Evolutionary conservation across 2,329 filamentous ascomycete genomes (phyloP), one percentile per base, ranked within the genome.

Genomic region (Apiospora hydei): DNA sequence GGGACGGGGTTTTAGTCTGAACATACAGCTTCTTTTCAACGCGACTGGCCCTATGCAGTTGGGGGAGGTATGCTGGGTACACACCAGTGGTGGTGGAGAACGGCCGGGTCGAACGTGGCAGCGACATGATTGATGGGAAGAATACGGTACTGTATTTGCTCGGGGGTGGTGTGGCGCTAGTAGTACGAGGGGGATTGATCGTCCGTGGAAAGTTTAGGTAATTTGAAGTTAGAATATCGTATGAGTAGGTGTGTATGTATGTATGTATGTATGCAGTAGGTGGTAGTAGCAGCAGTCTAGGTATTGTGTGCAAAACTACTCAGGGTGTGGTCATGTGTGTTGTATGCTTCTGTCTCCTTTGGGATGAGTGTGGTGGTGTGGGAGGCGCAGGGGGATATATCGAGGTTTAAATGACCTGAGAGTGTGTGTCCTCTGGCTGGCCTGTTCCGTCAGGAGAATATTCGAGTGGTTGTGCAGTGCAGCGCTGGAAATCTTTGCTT

Each of bases 71-170:
- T 34, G 77, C 75, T 57, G 79, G 79, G 71, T 80, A 73, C 46
- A 78, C 79, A 43, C 77, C 76, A 47, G 79, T 76, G 14, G 75
- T 74, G 57, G 78, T 77, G 34, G 78, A 79, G 71, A 80, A 80
- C 34, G 77, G 76, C 49, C 75, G 66, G 67, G 69, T 57, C 69
- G 69, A 64, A 34, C 57, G 57, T 41, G 57, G 57, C 34, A 64
- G 57, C n/a, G 57, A 64, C 57, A 64, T 64, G 34, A 21, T 41
- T 8, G 34, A 41, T 41, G 34, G 30, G 34, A 24, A 64, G 34
- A 64, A 64, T 41, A 64, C 13, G 57, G 57, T 4, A 64, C 8
- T 38, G 34, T 38, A 34, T 38, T 64, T 38, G 6, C 57, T 64
- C 57, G 57, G 34, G 30, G 30, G 53, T 30, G 51, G 51, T 34